phyloP scores from a whole-genome alignment of 192 early-diverging fungal genomes.

The Gonapodya sp. region DNA sequence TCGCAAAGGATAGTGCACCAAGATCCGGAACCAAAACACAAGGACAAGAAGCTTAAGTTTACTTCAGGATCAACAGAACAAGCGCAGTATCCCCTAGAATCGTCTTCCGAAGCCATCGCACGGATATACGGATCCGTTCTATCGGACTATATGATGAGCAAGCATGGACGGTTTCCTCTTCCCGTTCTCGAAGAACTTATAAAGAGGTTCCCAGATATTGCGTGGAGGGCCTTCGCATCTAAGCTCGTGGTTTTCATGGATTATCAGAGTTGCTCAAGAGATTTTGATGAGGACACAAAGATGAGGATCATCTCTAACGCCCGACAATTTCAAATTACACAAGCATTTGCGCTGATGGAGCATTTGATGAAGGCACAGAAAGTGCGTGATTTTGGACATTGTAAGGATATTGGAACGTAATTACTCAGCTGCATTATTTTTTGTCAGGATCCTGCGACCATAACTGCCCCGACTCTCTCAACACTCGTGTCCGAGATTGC shows the following conservation, averaged over 20 bases:
- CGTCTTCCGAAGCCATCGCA: not conserved
- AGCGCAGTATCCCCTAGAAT: not conserved
- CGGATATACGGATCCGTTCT: not conserved
- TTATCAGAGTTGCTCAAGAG: not conserved
- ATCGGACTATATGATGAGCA: not conserved
- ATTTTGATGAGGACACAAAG: too few relatives aligned
- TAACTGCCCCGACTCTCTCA: not conserved
- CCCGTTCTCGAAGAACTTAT: not conserved
- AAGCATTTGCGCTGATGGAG: not conserved
- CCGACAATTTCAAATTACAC: not conserved
- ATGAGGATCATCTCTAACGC: not conserved
- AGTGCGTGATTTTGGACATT: not conserved
- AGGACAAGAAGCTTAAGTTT: not conserved
- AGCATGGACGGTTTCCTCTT: not conserved
- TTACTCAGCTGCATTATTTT: too few relatives aligned
- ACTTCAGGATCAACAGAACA: not conserved
- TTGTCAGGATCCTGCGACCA: not conserved
- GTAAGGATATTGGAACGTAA: not conserved
- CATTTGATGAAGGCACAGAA: not conserved
- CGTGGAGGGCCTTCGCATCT: not conserved
- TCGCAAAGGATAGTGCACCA: not conserved
- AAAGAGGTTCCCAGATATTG: not conserved
- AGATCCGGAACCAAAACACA: not conserved
- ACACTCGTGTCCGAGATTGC: not conserved
- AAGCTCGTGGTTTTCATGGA: not conserved